phyloP scores from a whole-genome alignment of 164 flowering plant species.

The Magnolia kwangsiensis region DNA sequence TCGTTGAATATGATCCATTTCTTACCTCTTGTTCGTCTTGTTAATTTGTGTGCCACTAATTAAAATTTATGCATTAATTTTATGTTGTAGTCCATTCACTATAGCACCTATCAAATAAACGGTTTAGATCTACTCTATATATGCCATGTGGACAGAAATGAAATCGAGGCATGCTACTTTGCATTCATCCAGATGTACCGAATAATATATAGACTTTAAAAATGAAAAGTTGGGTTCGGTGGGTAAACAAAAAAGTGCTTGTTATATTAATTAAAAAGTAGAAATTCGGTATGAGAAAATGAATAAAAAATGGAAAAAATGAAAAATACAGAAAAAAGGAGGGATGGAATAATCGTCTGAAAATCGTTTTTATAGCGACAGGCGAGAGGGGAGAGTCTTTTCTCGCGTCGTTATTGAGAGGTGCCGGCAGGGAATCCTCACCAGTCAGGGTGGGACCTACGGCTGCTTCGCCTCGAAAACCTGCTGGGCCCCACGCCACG shows the following conservation, averaged over 20 bases:
- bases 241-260: not conserved
- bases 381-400: conserved; percentile 1
- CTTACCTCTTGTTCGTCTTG: too few relatives aligned
- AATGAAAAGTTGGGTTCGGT: not conserved
- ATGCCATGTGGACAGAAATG: too few relatives aligned
- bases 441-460: conserved; percentile 5
- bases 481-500: not conserved
- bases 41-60: too few relatives aligned
- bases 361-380: not conserved
- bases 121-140: too few relatives aligned
- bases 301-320: not conserved
- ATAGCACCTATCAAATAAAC: too few relatives aligned
- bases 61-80: too few relatives aligned
- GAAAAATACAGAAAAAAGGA: not conserved
- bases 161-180: too few relatives aligned
- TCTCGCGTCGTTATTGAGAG: conserved; percentile 1
- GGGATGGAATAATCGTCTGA: not conserved
- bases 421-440: conserved; percentile 8
- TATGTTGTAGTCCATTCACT: too few relatives aligned
- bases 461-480: not conserved
- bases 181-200: too few relatives aligned
- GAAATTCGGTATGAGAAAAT: not conserved
- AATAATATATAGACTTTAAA: not conserved
- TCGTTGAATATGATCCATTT: too few relatives aligned
- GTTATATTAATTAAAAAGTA: not conserved